These are phyloP conservation scores for Zymoseptoria ardabiliae DNA, from an alignment of 2,329 filamentous ascomycete genomes.

Conservation along the genomic window DNA sequence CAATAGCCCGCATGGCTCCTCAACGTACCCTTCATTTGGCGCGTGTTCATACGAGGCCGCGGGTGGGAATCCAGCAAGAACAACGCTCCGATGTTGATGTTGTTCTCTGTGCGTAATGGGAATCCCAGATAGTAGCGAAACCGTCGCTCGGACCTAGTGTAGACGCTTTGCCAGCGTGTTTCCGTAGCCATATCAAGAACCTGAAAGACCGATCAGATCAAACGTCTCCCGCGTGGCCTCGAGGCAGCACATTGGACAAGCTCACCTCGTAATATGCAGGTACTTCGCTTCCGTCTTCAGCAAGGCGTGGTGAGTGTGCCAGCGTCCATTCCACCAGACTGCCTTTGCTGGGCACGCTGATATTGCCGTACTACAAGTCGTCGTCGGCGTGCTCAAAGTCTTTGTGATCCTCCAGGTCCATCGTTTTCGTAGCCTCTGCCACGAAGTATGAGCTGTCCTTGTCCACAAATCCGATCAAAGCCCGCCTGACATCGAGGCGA, in stretches of 20 bases:
- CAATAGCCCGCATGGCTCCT: neutral
- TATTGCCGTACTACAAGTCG: conserved; percentile 33
- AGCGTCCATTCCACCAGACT: conserved; percentile 48
- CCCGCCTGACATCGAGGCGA: conserved; percentile 41
- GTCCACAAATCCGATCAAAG: conserved; percentile 47
- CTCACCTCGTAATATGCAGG: conserved; percentile 31
- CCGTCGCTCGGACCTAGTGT: conserved; percentile 25
- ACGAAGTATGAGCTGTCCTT: conserved; percentile 43
- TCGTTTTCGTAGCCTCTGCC: conserved; percentile 44
- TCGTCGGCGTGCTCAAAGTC: conserved; percentile 22
- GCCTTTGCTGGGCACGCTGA: conserved; percentile 55
- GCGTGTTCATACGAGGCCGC: conserved; percentile 31
- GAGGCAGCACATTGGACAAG: neutral
- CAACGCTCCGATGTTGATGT: conserved; percentile 49
- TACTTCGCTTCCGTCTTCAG: conserved; percentile 19
- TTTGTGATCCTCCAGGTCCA: conserved; percentile 31
- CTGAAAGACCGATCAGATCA: neutral
- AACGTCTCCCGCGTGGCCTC: neutral
- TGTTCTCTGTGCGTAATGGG: conserved; percentile 28
- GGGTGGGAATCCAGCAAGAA: conserved; percentile 53
- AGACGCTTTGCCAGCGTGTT: conserved; percentile 24
- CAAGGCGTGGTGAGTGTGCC: conserved; percentile 21
- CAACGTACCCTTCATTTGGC: conserved; percentile 9
- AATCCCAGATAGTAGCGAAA: conserved; percentile 31
- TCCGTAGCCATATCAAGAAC: conserved; percentile 25